Conservation (phyloP, 495 filamentous ascomycete genomes). For the Cercophora scortea region DNA sequence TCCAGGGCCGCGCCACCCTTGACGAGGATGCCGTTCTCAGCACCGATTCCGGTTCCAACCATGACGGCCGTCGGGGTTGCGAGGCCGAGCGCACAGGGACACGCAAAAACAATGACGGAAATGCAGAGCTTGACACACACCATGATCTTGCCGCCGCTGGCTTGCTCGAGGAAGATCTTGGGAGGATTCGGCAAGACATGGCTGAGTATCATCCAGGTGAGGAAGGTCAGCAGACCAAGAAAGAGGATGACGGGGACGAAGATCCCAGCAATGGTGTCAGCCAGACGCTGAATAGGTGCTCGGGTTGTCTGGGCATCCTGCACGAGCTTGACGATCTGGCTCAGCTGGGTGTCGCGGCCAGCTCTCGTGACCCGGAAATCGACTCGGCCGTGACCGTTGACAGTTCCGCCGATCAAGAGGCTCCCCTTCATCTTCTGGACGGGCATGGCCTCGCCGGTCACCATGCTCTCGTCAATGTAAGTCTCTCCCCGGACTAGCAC, state of each 20-base stretch:
- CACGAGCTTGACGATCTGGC: constrained; percentile 94
- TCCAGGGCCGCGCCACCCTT: constrained; percentile 94
- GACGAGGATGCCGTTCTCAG: constrained; percentile 93
- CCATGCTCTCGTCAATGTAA: constrained; percentile 97
- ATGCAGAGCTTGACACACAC: constrained; percentile 97
- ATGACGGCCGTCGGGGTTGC: constrained; percentile 96
- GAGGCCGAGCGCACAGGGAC: constrained; percentile 89
- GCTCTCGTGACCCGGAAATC: constrained; percentile 92
- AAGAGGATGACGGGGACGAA: constrained; percentile 87
- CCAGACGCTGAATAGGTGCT: constrained; percentile 90
- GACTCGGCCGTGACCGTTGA: constrained; percentile 84
- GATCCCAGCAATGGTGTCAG: constrained; percentile 84
- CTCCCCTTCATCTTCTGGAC: constrained; percentile 79
- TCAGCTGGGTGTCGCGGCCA: constrained; percentile 90
- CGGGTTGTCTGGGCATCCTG: constrained; percentile 93
- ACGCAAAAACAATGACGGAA: constrained; percentile 97
- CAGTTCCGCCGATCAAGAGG: constrained; percentile 85
- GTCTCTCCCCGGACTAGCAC: constrained; percentile 80
- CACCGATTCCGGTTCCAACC: constrained; percentile 95
- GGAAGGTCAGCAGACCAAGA: constrained; percentile 78
- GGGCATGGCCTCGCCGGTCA: constrained; percentile 92
- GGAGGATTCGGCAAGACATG: constrained; percentile 74
- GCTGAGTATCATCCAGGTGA: constrained; percentile 91
- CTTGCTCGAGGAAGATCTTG: constrained; percentile 74
- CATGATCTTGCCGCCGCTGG: constrained; percentile 84